Evolutionary conservation across 2,329 filamentous ascomycete genomes (phyloP).

Genomic region (Calonectria hongkongensis): DNA sequence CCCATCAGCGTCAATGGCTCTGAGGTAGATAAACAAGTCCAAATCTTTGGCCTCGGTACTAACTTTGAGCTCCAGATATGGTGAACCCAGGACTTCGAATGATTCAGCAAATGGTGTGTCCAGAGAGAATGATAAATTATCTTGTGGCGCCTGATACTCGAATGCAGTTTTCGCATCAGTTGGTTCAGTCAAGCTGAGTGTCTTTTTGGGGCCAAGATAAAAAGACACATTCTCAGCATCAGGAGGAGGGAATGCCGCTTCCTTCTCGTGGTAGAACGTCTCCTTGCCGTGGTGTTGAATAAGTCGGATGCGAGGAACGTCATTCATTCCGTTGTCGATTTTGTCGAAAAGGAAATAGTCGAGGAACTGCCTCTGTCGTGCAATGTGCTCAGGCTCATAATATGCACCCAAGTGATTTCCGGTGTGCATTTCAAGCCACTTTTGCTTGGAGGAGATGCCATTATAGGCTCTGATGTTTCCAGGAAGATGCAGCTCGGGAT

Average conservation of each 20-base stretch:
- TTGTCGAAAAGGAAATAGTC: constrained; percentile 30
- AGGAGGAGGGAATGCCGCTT: constrained; percentile 30
- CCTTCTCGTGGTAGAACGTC: constrained; percentile 22
- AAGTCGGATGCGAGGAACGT: constrained; percentile 19
- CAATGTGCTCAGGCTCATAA: constrained; percentile 25
- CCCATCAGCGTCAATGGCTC: not conserved
- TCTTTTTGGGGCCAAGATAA: constrained; percentile 16
- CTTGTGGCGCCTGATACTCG: constrained; percentile 10
- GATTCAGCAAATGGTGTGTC: constrained; percentile 22
- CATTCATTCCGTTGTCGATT: constrained; percentile 25
- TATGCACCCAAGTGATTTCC: constrained; percentile 29
- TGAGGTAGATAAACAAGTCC: constrained; percentile 32
- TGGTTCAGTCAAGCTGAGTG: constrained; percentile 7
- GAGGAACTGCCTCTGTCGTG: constrained; percentile 25
- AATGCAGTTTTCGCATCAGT: not conserved
- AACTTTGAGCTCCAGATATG: constrained; percentile 32
- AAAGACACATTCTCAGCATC: constrained; percentile 6
- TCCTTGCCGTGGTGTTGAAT: constrained; percentile 26
- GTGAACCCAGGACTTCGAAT: constrained; percentile 31
- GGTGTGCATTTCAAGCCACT: constrained; percentile 37
- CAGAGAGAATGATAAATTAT: constrained; percentile 9
- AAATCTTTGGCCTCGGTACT: constrained; percentile 26
- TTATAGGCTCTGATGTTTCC: constrained; percentile 30
- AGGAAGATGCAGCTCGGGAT: constrained; percentile 27
- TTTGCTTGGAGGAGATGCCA: constrained; percentile 29